A percentile compares a stretch with the other conserved stretches of the same genome.
Evolutionary conservation across 2,329 filamentous ascomycete genomes (phyloP).

Genomic region (Xylaria sp.): DNA sequence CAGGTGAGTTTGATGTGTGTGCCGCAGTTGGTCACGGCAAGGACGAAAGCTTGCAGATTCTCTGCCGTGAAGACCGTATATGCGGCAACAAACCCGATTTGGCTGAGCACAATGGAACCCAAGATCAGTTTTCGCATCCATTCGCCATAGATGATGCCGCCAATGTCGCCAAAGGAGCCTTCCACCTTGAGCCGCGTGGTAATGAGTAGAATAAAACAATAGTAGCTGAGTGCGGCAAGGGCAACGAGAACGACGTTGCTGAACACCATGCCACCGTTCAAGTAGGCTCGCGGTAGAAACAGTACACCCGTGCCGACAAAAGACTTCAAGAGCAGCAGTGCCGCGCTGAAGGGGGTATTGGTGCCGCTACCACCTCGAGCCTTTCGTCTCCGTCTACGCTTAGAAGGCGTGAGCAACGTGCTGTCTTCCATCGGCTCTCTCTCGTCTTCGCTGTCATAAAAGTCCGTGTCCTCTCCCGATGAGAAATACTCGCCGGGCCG

Average conservation of each 20-base stretch:
- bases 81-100: slow-evolving; percentile 92
- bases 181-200: slow-evolving; percentile 85
- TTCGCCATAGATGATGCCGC: slow-evolving; percentile 87
- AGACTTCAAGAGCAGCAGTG: slow-evolving; percentile 89
- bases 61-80: slow-evolving; percentile 98
- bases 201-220: slow-evolving; percentile 95
- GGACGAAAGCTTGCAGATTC: slow-evolving; percentile 93
- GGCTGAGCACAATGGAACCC: slow-evolving; percentile 90
- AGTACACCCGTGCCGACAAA: slow-evolving; percentile 97
- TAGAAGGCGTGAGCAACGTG: slow-evolving; percentile 80
- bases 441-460: slow-evolving; percentile 70
- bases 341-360: slow-evolving; percentile 81
- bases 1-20: slow-evolving; percentile 86
- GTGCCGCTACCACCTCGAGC: slow-evolving; percentile 77
- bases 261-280: slow-evolving; percentile 98
- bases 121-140: slow-evolving; percentile 91
- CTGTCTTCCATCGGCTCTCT: slow-evolving; percentile 88
- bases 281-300: slow-evolving; percentile 90
- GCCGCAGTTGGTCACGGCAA: slow-evolving; percentile 88
- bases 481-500: slow-evolving; percentile 91
- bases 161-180: slow-evolving; percentile 98
- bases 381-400: slow-evolving; percentile 79
- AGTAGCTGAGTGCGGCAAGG: slow-evolving; percentile 90
- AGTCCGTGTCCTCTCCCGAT: slow-evolving; percentile 73
- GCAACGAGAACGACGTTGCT: slow-evolving; percentile 89